Percentiles rank a stretch among this genome's conserved stretches.
phyloP scores from a whole-genome alignment of 2,329 filamentous ascomycete genomes.

The Scytalidium lignicola region DNA sequence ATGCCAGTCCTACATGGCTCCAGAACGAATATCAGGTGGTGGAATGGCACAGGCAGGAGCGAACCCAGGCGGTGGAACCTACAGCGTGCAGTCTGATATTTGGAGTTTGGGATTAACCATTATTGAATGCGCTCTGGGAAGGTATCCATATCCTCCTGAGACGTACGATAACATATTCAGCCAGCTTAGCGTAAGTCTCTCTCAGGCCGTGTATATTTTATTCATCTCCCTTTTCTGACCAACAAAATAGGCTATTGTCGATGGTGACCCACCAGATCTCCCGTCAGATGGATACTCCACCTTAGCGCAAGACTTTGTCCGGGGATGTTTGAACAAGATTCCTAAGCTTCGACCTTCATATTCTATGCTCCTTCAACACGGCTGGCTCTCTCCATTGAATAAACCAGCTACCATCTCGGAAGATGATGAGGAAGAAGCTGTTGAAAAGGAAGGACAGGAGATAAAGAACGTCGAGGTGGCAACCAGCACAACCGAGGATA shows the following conservation, averaged over 20 bases:
- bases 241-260: conserved; percentile 76
- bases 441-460: conserved; percentile 31
- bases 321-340: conserved; percentile 85
- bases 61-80: conserved; percentile 71
- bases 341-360: conserved; percentile 93
- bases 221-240: neutral
- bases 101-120: conserved; percentile 94
- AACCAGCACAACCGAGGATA: conserved; percentile 49
- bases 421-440: conserved; percentile 55
- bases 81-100: conserved; percentile 96
- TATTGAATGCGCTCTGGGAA: conserved; percentile 91
- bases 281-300: conserved; percentile 75
- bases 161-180: conserved; percentile 98
- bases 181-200: conserved; percentile 78
- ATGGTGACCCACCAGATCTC: conserved; percentile 89
- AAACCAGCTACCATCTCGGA: conserved; percentile 72
- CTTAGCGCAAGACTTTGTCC: conserved; percentile 79
- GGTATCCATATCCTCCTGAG: conserved; percentile 94
- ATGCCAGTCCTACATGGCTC: conserved; percentile 99
- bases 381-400: conserved; percentile 74
- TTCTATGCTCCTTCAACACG: conserved; percentile 79
- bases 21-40: conserved; percentile 87
- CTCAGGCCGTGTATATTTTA: neutral
- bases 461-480: conserved; percentile 17
- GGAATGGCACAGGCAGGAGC: conserved; percentile 67